Evolutionary conservation across 2,329 filamentous ascomycete species (phyloP).

Genomic region (Lachnellula arida): DNA sequence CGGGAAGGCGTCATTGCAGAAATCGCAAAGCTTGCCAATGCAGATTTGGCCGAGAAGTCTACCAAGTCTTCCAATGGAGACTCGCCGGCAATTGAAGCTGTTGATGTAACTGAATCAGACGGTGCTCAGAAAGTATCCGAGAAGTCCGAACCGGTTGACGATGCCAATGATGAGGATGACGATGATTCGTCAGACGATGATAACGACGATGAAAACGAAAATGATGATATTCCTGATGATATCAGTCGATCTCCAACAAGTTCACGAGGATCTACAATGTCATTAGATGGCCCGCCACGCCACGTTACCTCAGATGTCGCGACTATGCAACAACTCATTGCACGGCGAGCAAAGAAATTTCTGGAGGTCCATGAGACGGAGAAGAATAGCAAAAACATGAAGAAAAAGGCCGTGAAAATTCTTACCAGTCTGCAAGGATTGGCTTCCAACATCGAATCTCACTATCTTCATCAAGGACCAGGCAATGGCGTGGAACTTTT

Average conservation of each 20-base stretch:
- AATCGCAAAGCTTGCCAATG: constrained; percentile 71
- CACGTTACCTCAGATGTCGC: constrained; percentile 44
- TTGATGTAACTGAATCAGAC: constrained; percentile 31
- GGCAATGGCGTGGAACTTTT: constrained; percentile 65
- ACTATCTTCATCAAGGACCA: constrained; percentile 57
- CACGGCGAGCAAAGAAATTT: constrained; percentile 74
- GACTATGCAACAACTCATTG: constrained; percentile 68
- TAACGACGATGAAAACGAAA: constrained; percentile 45
- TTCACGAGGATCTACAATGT: constrained; percentile 63
- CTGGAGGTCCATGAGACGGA: constrained; percentile 77
- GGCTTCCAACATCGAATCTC: constrained; percentile 65
- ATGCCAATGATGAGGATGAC: constrained; percentile 36
- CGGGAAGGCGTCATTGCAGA: constrained; percentile 93
- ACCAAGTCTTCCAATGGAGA: constrained; percentile 20
- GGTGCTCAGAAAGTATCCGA: constrained; percentile 30
- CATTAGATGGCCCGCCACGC: constrained; percentile 51
- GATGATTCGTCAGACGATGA: constrained; percentile 50
- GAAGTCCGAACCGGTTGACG: constrained; percentile 14
- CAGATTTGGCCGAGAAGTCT: constrained; percentile 16
- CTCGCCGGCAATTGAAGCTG: constrained; percentile 12
- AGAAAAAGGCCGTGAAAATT: constrained; percentile 72
- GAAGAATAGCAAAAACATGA: constrained; percentile 65
- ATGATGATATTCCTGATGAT: constrained; percentile 49
- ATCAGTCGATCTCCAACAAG: constrained; percentile 30
- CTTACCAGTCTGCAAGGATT: constrained; percentile 67